phyloP scores from a whole-genome alignment of 208 protist species.

The Leishmania turanica region DNA sequence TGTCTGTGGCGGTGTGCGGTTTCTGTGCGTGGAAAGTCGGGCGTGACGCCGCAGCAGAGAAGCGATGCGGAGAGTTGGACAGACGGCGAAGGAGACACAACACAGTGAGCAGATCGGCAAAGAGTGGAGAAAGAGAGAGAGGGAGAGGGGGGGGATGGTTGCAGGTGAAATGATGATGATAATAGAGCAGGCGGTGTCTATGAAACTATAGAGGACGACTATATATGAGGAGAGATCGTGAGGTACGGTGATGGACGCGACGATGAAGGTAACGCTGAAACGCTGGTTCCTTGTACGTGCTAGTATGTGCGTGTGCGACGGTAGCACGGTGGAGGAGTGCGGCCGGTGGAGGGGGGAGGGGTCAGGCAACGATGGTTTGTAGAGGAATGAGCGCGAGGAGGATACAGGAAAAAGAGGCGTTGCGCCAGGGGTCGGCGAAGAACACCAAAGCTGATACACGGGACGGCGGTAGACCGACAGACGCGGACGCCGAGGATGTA shows the following conservation, averaged over 20 bases:
- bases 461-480: not conserved
- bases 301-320: not conserved
- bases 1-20: not conserved
- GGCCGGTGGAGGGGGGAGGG: not conserved
- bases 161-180: constrained; percentile 4
- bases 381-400: not conserved
- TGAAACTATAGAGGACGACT: not conserved
- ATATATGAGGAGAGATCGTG: not conserved
- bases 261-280: not conserved
- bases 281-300: not conserved
- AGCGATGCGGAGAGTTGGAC: constrained; percentile 6
- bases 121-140: not conserved
- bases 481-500: not conserved
- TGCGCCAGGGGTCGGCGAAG: not conserved
- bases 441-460: not conserved
- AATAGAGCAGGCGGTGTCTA: constrained; percentile 9
- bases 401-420: not conserved
- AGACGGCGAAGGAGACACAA: not conserved
- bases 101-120: not conserved
- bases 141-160: not conserved
- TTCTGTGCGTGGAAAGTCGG: not conserved
- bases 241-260: not conserved
- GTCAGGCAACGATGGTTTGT: not conserved
- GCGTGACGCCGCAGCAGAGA: not conserved
- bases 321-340: not conserved